Evolutionary conservation across 805 yeast genomes (phyloP), one percentile per base, ranked within the genome.

Genomic region (Nakazawaea ambrosiae): DNA sequence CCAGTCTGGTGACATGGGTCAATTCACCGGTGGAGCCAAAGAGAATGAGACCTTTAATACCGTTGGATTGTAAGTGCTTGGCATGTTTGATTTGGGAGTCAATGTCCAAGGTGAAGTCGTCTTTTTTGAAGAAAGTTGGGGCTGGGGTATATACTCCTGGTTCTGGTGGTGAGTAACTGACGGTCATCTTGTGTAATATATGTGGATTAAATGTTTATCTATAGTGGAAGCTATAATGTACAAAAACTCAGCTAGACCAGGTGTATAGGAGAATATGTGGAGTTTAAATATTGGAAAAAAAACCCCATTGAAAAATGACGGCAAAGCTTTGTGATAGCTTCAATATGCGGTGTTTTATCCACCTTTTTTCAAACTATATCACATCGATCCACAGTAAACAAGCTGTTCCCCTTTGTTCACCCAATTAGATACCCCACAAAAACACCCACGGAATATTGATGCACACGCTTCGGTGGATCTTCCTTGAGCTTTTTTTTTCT

Each of bases 21-120:
- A 68, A 66, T 49, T 73, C 79, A 27, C 79, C 80, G 12, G 77
- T 73, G 25, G 76, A 69, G 5, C 79, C 79, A 49, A 70, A 58
- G 6, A 71, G 47, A 11, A 70, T 72, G 3, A 67, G 52, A 18
- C 80, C 80, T 31, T 51, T 45, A 39, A 73, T 65, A 8, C 78
- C 78, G 41, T 55, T 58, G 17, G 58, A 48, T 29, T 63, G 51
- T 32, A 73, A 55, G 49, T 48, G 61, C 32, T 61, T 57, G 25
- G 74, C 65, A 46, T 71, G 77, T 32, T 57, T 51, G 34, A 65
- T 52, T 49, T 68, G 73, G 20, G 76, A 50, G 4, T 63, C 73
- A 30, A 51, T 49, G 47, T 72, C 76, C 26, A 71, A 55, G 3
- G 68, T 54, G 26, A 39, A 39, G 26, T 58, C 59, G 39, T 63